Evolutionary conservation across 345 rosid species (phyloP).

Genomic region (Raphanus raphanistrum): DNA sequence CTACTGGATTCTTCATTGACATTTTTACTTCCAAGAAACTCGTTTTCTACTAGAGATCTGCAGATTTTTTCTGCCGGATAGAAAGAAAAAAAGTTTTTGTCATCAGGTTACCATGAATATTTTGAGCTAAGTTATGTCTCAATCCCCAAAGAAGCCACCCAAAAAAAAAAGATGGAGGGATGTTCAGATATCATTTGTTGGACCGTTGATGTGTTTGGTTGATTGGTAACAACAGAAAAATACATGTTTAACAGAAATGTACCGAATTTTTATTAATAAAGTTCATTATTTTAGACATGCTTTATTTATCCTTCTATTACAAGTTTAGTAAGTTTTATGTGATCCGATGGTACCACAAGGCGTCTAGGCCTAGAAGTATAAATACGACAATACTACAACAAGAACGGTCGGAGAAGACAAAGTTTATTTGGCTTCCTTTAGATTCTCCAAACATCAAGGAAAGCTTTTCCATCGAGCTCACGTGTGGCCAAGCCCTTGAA

Average conservation of each 20-base stretch:
- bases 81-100: constrained; percentile 5
- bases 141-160: constrained; percentile 5
- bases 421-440: not conserved
- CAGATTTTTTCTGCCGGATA: constrained; percentile 18
- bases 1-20: constrained; percentile 15
- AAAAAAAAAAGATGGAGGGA: not conserved
- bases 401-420: not conserved
- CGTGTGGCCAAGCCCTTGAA: constrained; percentile 19
- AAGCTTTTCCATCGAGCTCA: constrained; percentile 21
- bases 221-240: constrained; percentile 22
- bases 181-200: constrained; percentile 10
- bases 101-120: constrained; percentile 7
- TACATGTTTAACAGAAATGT: not conserved
- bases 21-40: constrained; percentile 20
- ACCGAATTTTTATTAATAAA: not conserved
- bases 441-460: constrained; percentile 36
- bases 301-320: not conserved
- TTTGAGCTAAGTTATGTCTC: constrained; percentile 17
- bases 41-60: constrained; percentile 16
- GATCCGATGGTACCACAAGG: not conserved
- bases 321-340: not conserved
- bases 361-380: not conserved
- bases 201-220: not conserved
- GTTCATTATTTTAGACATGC: not conserved
- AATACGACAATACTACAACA: too few species aligned